Conservation (phyloP, 139 green algal genomes). For the Micromonas commoda region DNA sequence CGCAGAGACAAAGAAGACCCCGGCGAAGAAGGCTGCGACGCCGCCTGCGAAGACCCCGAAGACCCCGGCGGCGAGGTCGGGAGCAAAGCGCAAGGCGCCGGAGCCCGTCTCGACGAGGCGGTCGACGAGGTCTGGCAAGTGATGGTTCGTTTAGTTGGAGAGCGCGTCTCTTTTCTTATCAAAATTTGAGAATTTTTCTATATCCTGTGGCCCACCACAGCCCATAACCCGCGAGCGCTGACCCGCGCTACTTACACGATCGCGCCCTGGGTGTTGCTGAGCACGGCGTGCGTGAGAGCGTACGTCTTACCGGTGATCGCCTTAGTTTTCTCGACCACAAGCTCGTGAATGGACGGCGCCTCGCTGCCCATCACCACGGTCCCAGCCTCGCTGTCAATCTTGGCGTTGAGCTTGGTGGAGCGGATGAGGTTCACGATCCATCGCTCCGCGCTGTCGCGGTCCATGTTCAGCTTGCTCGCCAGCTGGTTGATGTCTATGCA, state of each 20-base stretch:
- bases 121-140: background rate
- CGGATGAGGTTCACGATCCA: conserved; percentile 95
- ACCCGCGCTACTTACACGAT: background rate
- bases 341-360: background rate
- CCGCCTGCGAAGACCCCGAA: background rate
- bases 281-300: conserved; percentile 2
- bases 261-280: background rate
- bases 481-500: conserved; percentile 86
- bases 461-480: conserved; percentile 78
- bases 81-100: no score
- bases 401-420: conserved; percentile 86
- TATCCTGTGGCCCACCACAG: no score
- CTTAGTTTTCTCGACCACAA: conserved; percentile 26
- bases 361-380: conserved; percentile 83
- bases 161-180: background rate
- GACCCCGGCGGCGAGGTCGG: background rate
- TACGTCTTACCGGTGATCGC: conserved; percentile 5
- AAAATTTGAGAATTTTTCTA: background rate
- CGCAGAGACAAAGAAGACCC: background rate
- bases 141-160: background rate
- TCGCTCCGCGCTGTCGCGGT: conserved; percentile 47
- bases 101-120: no score
- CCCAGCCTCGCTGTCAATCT: conserved; percentile 87
- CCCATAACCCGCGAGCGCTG: no score
- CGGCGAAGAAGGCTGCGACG: background rate